Conservation (phyloP, 2,329 filamentous ascomycete genomes). For the Pyrenochaeta sp. region DNA sequence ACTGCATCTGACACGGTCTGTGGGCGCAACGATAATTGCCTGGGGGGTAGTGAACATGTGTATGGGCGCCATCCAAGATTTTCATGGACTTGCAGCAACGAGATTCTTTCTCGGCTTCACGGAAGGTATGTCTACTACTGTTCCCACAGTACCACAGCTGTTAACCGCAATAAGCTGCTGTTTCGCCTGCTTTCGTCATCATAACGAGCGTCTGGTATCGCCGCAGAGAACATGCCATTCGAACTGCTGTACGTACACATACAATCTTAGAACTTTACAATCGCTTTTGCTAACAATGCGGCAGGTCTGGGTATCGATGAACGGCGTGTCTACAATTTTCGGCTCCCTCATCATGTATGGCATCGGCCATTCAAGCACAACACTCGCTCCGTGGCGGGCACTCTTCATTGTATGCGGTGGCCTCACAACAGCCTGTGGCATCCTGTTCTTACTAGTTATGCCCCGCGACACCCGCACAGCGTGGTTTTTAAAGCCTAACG, state of each 20-base stretch:
- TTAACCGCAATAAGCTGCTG: too few relatives aligned
- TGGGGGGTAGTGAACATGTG: constrained; percentile 56
- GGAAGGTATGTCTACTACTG: too few relatives aligned
- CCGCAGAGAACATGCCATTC: constrained; percentile 35
- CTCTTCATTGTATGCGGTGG: constrained; percentile 61
- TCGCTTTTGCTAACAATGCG: too few relatives aligned
- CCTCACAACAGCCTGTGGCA: constrained; percentile 53
- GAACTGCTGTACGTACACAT: constrained; percentile 25
- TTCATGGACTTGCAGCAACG: constrained; percentile 49
- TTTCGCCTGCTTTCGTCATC: constrained; percentile 56
- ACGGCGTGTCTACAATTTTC: constrained; percentile 56
- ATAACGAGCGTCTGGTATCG: constrained; percentile 49
- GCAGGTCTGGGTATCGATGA: constrained; percentile 55
- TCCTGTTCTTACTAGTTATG: constrained; percentile 57
- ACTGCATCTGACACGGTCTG: constrained; percentile 59
- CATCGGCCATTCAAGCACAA: constrained; percentile 52
- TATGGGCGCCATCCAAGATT: constrained; percentile 52
- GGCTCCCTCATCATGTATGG: constrained; percentile 60
- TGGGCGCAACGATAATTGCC: constrained; percentile 54
- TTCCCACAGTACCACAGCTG: too few relatives aligned
- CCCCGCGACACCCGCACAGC: constrained; percentile 56
- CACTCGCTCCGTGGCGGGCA: constrained; percentile 56
- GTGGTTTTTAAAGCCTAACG: constrained; percentile 57
- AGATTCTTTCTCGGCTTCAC: constrained; percentile 53
- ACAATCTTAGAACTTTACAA: not conserved